Percentiles rank a stretch among this genome's conserved stretches.
Conservation (phyloP, 2,329 filamentous ascomycete genomes). For the Phoma sp. region DNA sequence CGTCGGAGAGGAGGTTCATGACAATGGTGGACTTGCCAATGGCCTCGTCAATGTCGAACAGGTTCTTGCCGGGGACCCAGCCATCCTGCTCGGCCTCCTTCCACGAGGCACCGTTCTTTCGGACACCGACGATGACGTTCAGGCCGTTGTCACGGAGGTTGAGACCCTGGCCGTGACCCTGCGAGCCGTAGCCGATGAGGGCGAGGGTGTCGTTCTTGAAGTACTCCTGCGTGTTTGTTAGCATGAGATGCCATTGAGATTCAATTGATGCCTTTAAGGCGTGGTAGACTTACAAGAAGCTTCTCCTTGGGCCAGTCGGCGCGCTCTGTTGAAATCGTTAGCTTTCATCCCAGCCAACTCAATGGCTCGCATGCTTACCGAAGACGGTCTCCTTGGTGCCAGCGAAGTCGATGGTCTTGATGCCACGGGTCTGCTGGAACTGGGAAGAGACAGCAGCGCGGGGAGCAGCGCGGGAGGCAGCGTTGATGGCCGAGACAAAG, state of each 20-base stretch:
- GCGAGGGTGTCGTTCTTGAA: conserved; percentile 99
- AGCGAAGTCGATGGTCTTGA: conserved; percentile 99
- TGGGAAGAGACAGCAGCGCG: conserved; percentile 54
- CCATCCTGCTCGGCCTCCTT: conserved; percentile 96
- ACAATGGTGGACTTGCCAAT: conserved; percentile 91
- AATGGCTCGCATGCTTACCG: conserved; percentile 61
- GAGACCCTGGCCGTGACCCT: conserved; percentile 98
- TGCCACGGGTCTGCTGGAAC: conserved; percentile 77
- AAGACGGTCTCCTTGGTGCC: conserved; percentile 94
- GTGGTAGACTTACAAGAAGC: conserved; percentile 75
- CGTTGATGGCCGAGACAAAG: conserved; percentile 63
- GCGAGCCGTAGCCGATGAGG: conserved; percentile 97
- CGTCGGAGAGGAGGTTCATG: conserved; percentile 99
- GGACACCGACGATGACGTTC: conserved; percentile 98
- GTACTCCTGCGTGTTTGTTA: conserved; percentile 72
- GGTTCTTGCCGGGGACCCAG: conserved; percentile 98
- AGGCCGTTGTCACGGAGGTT: conserved; percentile 99
- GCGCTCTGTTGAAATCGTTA: conserved; percentile 69
- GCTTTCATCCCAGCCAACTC: conserved; percentile 28
- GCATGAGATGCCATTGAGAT: conserved; percentile 17
- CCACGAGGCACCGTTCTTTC: conserved; percentile 98
- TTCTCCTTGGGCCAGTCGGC: conserved; percentile 98
- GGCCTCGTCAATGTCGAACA: conserved; percentile 97
- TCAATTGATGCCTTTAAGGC: conserved; percentile 23
- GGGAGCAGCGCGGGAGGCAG: conserved; percentile 54